These are phyloP conservation scores for Hypoxylon sp. DNA, from an alignment of 2,329 filamentous ascomycete genomes.

Conservation along the genomic window DNA sequence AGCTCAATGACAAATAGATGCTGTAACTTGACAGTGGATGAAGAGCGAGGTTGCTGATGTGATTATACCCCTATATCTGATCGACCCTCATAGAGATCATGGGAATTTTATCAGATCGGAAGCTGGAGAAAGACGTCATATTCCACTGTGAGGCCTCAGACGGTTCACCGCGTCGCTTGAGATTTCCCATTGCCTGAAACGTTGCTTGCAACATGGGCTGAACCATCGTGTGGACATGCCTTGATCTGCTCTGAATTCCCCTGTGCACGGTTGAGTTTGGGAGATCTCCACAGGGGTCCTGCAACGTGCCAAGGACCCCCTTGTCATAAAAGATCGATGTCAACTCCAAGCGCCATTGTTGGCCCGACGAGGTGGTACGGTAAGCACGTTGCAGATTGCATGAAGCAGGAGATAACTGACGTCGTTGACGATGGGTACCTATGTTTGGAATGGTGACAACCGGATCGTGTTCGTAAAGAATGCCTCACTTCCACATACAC, in stretches of 20 bases:
- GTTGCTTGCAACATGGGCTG: constrained; percentile 28
- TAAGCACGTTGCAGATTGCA: constrained; percentile 22
- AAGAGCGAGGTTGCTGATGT: constrained; percentile 21
- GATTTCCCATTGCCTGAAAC: constrained; percentile 41
- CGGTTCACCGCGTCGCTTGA: constrained; percentile 27
- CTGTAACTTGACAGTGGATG: constrained; percentile 1
- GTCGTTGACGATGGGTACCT: constrained; percentile 14
- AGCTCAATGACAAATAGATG: not conserved
- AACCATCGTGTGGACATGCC: constrained; percentile 38
- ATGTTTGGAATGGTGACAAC: constrained; percentile 22
- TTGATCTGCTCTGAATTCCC: constrained; percentile 23
- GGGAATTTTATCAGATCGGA: constrained; percentile 40
- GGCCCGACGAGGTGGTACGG: constrained; percentile 29
- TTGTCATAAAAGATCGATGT: constrained; percentile 22
- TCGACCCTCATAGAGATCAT: constrained; percentile 30
- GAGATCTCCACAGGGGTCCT: constrained; percentile 36
- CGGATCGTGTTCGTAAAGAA: constrained; percentile 19
- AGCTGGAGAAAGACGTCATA: constrained; percentile 36
- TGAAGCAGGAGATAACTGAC: constrained; percentile 29
- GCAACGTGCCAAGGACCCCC: constrained; percentile 41
- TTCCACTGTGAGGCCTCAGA: constrained; percentile 36
- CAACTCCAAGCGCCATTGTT: constrained; percentile 9
- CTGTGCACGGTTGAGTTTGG: constrained; percentile 28
- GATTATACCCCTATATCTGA: constrained; percentile 22
- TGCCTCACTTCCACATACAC: not conserved